phyloP scores from a whole-genome alignment of 371 early-diverging fungal genomes.

The Actinomortierella ambigua region DNA sequence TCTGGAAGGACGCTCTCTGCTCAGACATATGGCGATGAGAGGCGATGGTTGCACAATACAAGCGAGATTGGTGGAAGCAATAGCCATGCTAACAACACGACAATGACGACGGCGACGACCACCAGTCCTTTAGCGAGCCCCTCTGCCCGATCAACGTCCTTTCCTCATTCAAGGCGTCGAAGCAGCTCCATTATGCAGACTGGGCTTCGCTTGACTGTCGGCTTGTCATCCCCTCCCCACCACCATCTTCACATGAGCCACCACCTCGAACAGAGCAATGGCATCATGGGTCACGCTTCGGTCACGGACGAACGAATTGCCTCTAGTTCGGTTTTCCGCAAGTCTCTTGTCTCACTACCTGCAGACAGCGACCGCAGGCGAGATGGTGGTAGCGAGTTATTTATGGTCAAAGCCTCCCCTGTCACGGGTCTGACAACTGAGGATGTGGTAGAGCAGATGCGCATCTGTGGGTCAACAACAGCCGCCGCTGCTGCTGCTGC shows the following conservation, averaged over 20 bases:
- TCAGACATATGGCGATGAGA: too few species aligned
- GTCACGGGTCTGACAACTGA: constrained; percentile 1
- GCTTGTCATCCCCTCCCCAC: neutral
- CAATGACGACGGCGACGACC: neutral
- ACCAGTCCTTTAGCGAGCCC: neutral
- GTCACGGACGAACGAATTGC: neutral
- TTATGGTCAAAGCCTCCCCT: neutral
- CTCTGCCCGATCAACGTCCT: neutral
- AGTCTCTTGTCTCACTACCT: neutral
- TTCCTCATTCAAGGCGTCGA: too few species aligned
- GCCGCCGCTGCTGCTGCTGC: too few species aligned
- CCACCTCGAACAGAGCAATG: neutral
- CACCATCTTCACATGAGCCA: neutral
- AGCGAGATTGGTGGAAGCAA: too few species aligned
- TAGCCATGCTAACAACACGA: too few species aligned
- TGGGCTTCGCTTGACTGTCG: too few species aligned
- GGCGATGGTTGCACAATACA: too few species aligned
- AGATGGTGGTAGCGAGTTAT: neutral
- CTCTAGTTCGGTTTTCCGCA: neutral
- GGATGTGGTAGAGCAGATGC: neutral
- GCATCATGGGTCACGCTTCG: neutral
- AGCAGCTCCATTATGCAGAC: too few species aligned
- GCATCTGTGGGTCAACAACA: too few species aligned
- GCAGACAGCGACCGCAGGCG: constrained; percentile 2
- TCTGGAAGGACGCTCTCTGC: too few species aligned